Base-by-base conservation (phyloP, 1,139 yeast species). In the Zygosaccharomyces pseudobailii region DNA sequence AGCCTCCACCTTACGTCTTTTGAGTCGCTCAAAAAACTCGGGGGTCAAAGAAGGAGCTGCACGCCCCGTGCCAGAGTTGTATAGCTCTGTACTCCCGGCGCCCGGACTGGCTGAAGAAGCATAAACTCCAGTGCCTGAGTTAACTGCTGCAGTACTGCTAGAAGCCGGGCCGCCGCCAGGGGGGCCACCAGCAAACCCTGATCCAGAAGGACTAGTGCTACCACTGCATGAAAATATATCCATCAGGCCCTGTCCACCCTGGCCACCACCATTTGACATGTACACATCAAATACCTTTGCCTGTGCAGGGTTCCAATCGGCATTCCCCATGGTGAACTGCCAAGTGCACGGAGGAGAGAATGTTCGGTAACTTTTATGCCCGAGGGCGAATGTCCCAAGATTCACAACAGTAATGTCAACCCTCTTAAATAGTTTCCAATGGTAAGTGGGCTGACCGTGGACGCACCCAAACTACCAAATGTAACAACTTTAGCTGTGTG, bases 241-340 rank as follows among this genome's bases (percentile, higher is more conserved):
- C 35, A 56, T 35, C 20, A 55, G 43, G 13, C 31, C 31, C 36
- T 54, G 56, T 10, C 53, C 41, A 13, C 51, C 53, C 25, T 55
- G 53, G 9, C 53, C 48, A 2, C 53, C 36, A 5, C 57, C 57
- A 23, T 50, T 52, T 19, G 53, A 52, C 45, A 53, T 49, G 47
- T 53, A 61, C 2, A 62, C 62, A 46, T 62, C 66, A 42, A 60
- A 62, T 5, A 61, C 59, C 27, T 58, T 53, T n/a, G 58, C 33
- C 25, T 38, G 38, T 39, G 51, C 47, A 4, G 51, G 55, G 35
- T 52, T 46, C 54, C 55, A 49, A 30, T 38, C 41, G 41, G 34
- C 41, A 38, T 38, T 38, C 41, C 34, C 41, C 41, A 38, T 38
- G 41, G 13, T 28, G 41, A 9, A 27, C 34, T 27, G 34, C 10